phyloP scores from a whole-genome alignment of 805 yeast genomes.

The Starmerella riodocensis region DNA sequence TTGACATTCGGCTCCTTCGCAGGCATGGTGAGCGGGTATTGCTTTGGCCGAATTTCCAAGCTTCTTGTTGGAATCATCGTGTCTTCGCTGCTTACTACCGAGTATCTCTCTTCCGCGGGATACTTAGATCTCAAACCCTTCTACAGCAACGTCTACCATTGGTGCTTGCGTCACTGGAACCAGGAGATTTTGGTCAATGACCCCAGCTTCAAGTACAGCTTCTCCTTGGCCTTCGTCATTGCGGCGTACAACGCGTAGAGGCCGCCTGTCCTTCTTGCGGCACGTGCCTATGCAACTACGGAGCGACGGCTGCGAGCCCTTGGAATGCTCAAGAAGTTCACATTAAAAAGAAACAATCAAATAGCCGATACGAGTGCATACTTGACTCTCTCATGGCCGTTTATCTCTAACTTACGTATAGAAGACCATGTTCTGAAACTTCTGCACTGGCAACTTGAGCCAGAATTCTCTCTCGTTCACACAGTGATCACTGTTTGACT shows the following conservation, averaged over 20 bases:
- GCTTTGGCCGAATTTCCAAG: conserved; percentile 48
- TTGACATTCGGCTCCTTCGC: conserved; percentile 50
- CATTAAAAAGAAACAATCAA: no score
- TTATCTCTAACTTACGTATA: conserved; percentile 6
- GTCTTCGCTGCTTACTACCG: conserved; percentile 34
- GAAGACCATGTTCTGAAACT: no score
- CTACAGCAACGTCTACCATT: conserved; percentile 18
- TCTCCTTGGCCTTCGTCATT: conserved; percentile 30
- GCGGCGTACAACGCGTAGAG: conserved; percentile 27
- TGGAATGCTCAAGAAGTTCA: no score
- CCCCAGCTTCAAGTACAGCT: conserved; percentile 49
- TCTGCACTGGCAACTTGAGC: no score
- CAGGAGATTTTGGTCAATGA: conserved; percentile 39
- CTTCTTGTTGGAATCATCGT: conserved; percentile 39
- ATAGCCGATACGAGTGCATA: neutral
- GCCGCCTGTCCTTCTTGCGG: no score
- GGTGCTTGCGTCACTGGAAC: conserved; percentile 30
- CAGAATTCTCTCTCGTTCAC: no score
- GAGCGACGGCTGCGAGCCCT: no score
- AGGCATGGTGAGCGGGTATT: conserved; percentile 45
- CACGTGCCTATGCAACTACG: no score
- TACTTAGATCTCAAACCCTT: conserved; percentile 26
- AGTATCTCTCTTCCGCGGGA: conserved; percentile 45
- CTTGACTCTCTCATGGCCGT: neutral
- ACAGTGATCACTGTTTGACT: conserved; percentile 2